Percentiles rank a stretch among this genome's conserved stretches.
Evolutionary conservation across 805 yeast species (phyloP).

Genomic region (Cyberlindnera subsufficiens): DNA sequence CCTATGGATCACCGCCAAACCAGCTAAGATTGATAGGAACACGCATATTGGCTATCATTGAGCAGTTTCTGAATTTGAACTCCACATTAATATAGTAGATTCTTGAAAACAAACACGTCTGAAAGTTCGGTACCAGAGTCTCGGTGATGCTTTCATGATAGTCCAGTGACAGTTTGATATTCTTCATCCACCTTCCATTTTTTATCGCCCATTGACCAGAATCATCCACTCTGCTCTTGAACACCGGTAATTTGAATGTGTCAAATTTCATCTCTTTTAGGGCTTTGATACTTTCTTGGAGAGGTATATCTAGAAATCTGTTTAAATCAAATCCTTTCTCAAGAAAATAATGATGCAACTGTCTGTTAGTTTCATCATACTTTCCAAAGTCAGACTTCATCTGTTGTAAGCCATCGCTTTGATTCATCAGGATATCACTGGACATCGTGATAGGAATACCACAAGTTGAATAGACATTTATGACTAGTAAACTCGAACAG

Average conservation of each 20-base stretch:
- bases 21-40: constrained; percentile 34
- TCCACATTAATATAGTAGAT: constrained; percentile 45
- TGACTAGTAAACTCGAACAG: constrained; percentile 25
- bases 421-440: constrained; percentile 23
- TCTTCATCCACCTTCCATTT: constrained; percentile 9
- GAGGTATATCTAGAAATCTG: constrained; percentile 9
- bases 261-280: constrained; percentile 16
- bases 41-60: constrained; percentile 20
- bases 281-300: constrained; percentile 15
- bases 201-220: constrained; percentile 18
- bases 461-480: constrained; percentile 28
- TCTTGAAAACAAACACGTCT: constrained; percentile 57
- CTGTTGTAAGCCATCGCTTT: constrained; percentile 15
- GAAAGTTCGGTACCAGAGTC: constrained; percentile 57
- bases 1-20: constrained; percentile 8
- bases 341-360: constrained; percentile 14
- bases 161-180: constrained; percentile 35
- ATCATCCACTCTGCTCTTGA: constrained; percentile 14
- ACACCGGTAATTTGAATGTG: constrained; percentile 13
- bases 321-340: constrained; percentile 1
- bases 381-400: constrained; percentile 21
- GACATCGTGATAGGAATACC: constrained; percentile 39
- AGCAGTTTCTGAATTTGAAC: constrained; percentile 31
- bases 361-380: constrained; percentile 7
- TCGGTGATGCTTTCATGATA: constrained; percentile 37